Base-by-base conservation (phyloP, 192 early-diverging fungal species). In the Linnemannia schmuckeri region DNA sequence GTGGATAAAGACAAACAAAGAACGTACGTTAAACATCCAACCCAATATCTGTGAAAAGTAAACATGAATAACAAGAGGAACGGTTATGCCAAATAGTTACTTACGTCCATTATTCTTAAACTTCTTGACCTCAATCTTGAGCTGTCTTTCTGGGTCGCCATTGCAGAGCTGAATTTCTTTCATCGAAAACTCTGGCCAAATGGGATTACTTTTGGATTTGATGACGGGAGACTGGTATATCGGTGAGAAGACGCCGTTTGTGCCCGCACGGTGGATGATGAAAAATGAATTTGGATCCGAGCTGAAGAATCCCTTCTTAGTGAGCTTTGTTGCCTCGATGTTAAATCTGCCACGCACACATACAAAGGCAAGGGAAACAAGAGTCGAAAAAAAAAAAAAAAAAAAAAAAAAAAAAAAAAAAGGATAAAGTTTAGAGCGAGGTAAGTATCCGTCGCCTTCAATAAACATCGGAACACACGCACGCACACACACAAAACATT, bases 181-280 rank as follows among this genome's bases (percentile, higher is more conserved):
- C 69, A 86, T 89, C 0, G 61, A 46, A 69, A 89, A 89, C 40
- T 78, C 81, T 37, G 69, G 52, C 81, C 81, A 89, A 42, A 82
- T 72, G 17, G 85, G 88, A 61, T 80, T 85, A 37, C 63, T 84
- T 27, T 70, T 72, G 33, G 79, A 77, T 40, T 70, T 27, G 10
- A 87, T 55, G n/a, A 75, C 73, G 49, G 78, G 54, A 33, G 77
- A 76, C 76, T 85, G 52, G 70, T 85, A 88, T 54, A 92, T 85
- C 22, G 89, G 84, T 20, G 85, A 75, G 61, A 86, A 90, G 27
- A 87, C 88, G 17, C 74, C 54, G 77, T 89, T 80, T 30, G 90
- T 88, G 38, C 80, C 76, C 24, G 87, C 88, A 22, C 91, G 84
- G 57, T 89, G 84, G 15, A 92, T 86, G 18, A 88, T 57, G 40